Conservation (phyloP, 257 asterid species). For the Penstemon newberryi region DNA sequence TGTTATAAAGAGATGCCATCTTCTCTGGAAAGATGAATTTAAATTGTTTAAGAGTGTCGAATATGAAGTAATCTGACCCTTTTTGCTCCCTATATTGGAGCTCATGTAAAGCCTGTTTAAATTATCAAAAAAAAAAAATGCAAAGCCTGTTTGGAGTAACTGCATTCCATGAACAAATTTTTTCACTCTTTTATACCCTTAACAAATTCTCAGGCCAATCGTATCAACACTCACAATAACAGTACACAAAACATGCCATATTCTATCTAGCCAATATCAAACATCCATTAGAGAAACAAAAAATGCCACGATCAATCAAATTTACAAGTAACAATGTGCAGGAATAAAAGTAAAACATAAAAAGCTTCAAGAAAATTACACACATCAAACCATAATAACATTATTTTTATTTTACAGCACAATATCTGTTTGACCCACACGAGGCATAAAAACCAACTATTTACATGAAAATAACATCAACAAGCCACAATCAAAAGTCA, state of each 20-base stretch:
- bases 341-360: background rate
- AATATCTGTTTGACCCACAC: slow-evolving; percentile 28
- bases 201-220: background rate
- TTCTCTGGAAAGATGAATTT: no score
- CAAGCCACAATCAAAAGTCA: slow-evolving; percentile 23
- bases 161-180: background rate
- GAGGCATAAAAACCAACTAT: slow-evolving; percentile 33
- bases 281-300: background rate
- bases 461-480: slow-evolving; percentile 40
- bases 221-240: background rate
- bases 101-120: no score
- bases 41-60: background rate
- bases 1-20: background rate
- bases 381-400: slow-evolving; percentile 30
- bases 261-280: no score
- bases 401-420: slow-evolving; percentile 39
- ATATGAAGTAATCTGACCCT: no score
- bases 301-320: background rate
- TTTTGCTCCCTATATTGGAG: no score
- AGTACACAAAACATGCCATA: background rate
- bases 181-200: no score
- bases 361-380: slow-evolving; percentile 9
- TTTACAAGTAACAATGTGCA: background rate
- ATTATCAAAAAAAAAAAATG: no score
- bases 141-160: no score